phyloP scores from a whole-genome alignment of 352 stramenopile species.

The Phytophthora rubi region DNA sequence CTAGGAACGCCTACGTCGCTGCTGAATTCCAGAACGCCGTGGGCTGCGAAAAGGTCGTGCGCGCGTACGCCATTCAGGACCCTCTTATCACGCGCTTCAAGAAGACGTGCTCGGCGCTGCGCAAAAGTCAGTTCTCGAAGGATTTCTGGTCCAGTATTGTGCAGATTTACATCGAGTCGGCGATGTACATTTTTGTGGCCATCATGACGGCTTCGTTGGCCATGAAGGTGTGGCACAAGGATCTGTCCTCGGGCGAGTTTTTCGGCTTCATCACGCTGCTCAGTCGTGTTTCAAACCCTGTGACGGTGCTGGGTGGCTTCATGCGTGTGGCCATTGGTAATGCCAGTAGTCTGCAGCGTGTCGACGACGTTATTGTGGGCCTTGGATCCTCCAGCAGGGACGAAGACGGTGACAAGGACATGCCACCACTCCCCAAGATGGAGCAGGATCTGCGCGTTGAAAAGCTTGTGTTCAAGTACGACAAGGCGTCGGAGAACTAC shows the following conservation, averaged over 20 bases:
- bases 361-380: constrained; percentile 86
- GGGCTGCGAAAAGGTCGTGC: constrained; percentile 87
- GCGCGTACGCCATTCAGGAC: constrained; percentile 85
- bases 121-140: constrained; percentile 89
- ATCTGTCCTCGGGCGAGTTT: constrained; percentile 80
- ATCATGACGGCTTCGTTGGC: constrained; percentile 87
- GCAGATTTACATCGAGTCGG: constrained; percentile 91
- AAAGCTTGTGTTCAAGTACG: constrained; percentile 88
- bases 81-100: constrained; percentile 78
- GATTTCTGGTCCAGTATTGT: constrained; percentile 91
- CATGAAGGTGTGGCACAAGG: constrained; percentile 84
- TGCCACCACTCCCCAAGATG: constrained; percentile 85
- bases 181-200: constrained; percentile 91
- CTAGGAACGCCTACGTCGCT: constrained; percentile 88
- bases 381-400: constrained; percentile 44
- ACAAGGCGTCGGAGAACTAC: constrained; percentile 85
- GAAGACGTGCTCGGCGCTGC: constrained; percentile 63
- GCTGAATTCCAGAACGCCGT: constrained; percentile 90
- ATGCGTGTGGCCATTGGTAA: constrained; percentile 92
- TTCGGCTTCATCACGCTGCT: constrained; percentile 86
- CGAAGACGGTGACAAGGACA: constrained; percentile 65
- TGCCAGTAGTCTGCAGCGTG: constrained; percentile 83
- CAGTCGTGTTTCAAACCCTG: constrained; percentile 79
- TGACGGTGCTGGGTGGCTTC: constrained; percentile 85
- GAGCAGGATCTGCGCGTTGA: constrained; percentile 78